Base-by-base conservation (phyloP, 2,329 filamentous ascomycete genomes). In the Phaeophleospora eucalypticola region DNA sequence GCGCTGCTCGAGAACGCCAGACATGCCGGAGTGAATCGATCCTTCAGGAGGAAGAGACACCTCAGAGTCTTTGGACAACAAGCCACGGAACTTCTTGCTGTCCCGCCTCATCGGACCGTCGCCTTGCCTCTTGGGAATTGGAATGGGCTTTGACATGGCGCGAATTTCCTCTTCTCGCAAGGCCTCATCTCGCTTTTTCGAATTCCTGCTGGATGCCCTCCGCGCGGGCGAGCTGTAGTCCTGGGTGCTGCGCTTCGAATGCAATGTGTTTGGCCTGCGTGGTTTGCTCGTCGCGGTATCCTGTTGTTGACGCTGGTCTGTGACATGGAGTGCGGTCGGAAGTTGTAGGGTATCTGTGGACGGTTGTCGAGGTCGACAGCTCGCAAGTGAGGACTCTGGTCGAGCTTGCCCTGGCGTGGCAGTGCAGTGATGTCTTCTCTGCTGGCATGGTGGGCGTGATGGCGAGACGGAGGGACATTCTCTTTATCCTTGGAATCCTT, bases 151-250 rank as follows among this genome's bases (percentile, higher is more conserved):
- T 61, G 81, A 86, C 86, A 96, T 87, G 44, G 87, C 83, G 63
- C 84, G 87, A 62, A 96, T 89, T 68, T 95, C 89, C 52, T 87
- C 87, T 68, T 95, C 90, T 47, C 91, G 80, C 48, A 85, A 77
- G 63, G 82, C 80, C 53, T 94, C 87, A 53, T 85, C 78, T 57
- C 84, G 83, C 60, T 84, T 83, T 69, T 87, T 66, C 12, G 55
- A 54, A n/a, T 44, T 44, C 56, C 68, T 94, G 72, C 82, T 89
- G 34, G 86, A 86, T 62, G 82, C 88, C 51, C 84, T 83, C 49
- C 83, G 80, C 42, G 80, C 69, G 20, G 84, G 69, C 18, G 73
- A 66, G 63, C 56, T 70, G 65, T 59, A 71, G 62, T 51, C 72
- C 59, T 56, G 65, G 74, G 64, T 60, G 73, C 68, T 61, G 66